Conservation (phyloP, 2,329 filamentous ascomycete genomes). For the Pseudogymnoascus sp. region DNA sequence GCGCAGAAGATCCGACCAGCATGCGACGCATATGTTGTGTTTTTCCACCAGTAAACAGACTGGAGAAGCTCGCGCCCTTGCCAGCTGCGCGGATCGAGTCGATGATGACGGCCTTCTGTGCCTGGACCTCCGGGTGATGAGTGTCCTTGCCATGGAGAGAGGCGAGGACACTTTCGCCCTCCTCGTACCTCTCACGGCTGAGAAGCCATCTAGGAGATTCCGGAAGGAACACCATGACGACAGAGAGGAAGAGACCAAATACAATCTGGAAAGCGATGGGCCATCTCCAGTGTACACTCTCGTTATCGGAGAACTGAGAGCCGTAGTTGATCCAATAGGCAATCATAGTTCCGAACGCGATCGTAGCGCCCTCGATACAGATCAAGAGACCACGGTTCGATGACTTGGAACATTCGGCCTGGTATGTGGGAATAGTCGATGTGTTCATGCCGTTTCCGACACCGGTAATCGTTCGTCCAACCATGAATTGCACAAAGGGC, state of each 20-base stretch:
- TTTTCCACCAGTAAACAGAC: slow-evolving; percentile 39
- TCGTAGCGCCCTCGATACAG: slow-evolving; percentile 61
- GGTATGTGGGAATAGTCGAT: slow-evolving; percentile 87
- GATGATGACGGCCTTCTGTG: slow-evolving; percentile 43
- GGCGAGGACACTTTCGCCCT: slow-evolving; percentile 12
- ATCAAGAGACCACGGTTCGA: slow-evolving; percentile 93
- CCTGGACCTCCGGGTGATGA: slow-evolving; percentile 39
- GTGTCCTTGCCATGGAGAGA: slow-evolving; percentile 19
- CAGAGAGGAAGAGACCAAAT: slow-evolving; percentile 44
- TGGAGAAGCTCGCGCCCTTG: slow-evolving; percentile 26
- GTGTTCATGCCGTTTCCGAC: slow-evolving; percentile 81
- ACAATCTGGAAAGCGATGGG: slow-evolving; percentile 81
- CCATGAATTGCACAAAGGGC: slow-evolving; percentile 70
- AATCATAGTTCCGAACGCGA: slow-evolving; percentile 3
- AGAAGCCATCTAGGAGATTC: slow-evolving; percentile 90
- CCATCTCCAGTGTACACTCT: slow-evolving; percentile 72
- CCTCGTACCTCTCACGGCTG: neutral
- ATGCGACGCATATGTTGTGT: slow-evolving; percentile 42
- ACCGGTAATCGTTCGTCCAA: slow-evolving; percentile 76
- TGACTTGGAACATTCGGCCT: slow-evolving; percentile 90
- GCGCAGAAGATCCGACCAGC: slow-evolving; percentile 19
- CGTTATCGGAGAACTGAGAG: slow-evolving; percentile 72
- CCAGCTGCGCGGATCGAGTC: slow-evolving; percentile 40
- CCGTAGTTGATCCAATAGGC: slow-evolving; percentile 86
- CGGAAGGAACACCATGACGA: slow-evolving; percentile 69